These are phyloP conservation scores for Allomyces arbusculus DNA, from an alignment of 192 early-diverging fungal species.

Conservation along the genomic window DNA sequence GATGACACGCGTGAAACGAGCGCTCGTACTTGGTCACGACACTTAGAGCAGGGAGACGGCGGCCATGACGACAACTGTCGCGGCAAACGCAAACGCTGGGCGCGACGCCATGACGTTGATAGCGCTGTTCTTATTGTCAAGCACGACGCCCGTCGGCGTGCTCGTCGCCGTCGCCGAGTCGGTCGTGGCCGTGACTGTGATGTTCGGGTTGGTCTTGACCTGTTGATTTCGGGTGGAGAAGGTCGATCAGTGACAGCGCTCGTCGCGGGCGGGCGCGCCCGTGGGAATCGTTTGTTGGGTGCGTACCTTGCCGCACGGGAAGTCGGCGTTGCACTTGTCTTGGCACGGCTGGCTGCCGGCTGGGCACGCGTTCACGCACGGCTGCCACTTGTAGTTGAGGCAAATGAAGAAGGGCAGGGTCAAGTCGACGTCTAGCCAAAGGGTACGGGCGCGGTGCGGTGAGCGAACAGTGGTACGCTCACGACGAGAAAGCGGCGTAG, in stretches of 20 bases:
- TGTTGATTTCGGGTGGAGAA: background rate
- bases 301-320: background rate
- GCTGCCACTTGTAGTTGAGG: constrained; percentile 1
- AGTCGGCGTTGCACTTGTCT: background rate
- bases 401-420: background rate
- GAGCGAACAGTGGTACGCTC: background rate
- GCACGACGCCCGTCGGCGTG: background rate
- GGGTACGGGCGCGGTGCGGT: background rate
- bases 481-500: too few species aligned
- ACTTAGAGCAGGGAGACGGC: background rate
- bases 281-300: too few species aligned
- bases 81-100: background rate
- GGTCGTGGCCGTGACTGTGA: background rate
- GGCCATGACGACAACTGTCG: background rate
- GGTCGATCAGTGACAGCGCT: too few species aligned
- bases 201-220: background rate
- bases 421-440: background rate
- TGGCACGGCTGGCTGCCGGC: background rate
- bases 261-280: too few species aligned
- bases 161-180: background rate
- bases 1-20: too few species aligned
- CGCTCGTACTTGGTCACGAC: too few species aligned
- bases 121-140: background rate
- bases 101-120: background rate
- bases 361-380: background rate